A percentile compares a stretch with the other conserved stretches of the same genome.
Evolutionary conservation across 352 stramenopile genomes (phyloP).

Genomic region (Pythium diclinum): DNA sequence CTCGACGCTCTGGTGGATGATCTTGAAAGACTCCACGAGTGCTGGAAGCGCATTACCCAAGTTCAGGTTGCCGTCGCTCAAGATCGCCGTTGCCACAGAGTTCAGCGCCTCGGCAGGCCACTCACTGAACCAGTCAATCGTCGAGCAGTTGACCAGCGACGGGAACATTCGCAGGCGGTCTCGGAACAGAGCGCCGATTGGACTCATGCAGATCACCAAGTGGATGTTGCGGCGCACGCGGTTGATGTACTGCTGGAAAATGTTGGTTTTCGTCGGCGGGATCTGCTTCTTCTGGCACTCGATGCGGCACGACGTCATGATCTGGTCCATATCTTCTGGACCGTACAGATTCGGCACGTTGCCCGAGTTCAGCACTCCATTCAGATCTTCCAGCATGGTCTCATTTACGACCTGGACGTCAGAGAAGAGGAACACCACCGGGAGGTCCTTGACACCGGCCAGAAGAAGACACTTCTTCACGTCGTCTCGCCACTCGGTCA

Average conservation of each 20-base stretch:
- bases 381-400: conserved; percentile 95
- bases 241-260: conserved; percentile 93
- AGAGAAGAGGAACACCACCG: conserved; percentile 92
- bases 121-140: conserved; percentile 89
- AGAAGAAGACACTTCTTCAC: conserved; percentile 89
- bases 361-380: conserved; percentile 93
- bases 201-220: conserved; percentile 88
- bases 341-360: conserved; percentile 94
- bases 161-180: conserved; percentile 86
- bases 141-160: conserved; percentile 86
- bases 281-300: conserved; percentile 92
- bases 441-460: conserved; percentile 89
- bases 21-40: conserved; percentile 84
- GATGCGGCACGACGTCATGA: conserved; percentile 86
- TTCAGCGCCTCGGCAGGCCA: conserved; percentile 85
- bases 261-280: conserved; percentile 92
- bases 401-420: conserved; percentile 95
- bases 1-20: conserved; percentile 90
- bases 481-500: conserved; percentile 92
- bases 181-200: conserved; percentile 73
- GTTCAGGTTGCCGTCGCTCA: conserved; percentile 73
- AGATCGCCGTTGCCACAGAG: conserved; percentile 81
- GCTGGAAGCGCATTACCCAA: conserved; percentile 46
- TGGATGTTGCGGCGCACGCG: conserved; percentile 91
- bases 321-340: conserved; percentile 90